Conservation (phyloP, 108 stramenopile genomes). For the Cyclotella baltica region DNA sequence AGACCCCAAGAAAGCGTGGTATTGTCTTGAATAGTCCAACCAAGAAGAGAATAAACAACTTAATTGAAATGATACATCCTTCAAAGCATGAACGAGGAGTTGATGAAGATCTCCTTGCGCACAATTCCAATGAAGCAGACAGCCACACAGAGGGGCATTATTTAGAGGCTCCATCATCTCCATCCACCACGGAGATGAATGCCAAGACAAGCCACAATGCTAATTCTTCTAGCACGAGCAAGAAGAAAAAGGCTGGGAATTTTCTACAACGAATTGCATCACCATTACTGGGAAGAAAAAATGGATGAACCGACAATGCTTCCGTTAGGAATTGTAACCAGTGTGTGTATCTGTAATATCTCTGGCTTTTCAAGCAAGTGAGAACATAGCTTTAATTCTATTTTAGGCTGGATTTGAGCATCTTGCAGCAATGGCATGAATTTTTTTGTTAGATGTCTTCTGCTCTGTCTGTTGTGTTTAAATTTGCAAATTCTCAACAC, state of each 20-base stretch:
- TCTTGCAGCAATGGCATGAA: no score
- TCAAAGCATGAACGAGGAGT: not conserved
- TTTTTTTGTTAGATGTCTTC: no score
- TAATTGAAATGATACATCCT: not conserved
- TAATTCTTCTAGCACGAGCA: not conserved
- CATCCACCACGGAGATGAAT: not conserved
- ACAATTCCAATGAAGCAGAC: not conserved
- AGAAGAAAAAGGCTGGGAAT: not conserved
- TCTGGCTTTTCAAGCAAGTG: no score
- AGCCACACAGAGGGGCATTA: not conserved
- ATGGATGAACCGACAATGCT: not conserved
- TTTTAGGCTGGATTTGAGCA: no score
- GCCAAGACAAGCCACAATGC: not conserved
- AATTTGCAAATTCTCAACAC: no score
- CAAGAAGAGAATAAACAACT: not conserved
- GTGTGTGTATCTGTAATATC: no score
- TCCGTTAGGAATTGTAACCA: not conserved
- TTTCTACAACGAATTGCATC: constrained; percentile 2
- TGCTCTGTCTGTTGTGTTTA: no score
- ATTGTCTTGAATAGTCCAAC: not conserved
- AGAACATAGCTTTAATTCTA: no score
- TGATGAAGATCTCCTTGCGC: not conserved
- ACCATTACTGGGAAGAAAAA: not conserved
- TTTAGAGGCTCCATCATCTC: constrained; percentile 3
- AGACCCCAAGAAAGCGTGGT: not conserved